Evolutionary conservation across 2,329 filamentous ascomycete species (phyloP), one percentile per base, ranked within the genome.

Genomic region (Sclerotinia trifoliorum): DNA sequence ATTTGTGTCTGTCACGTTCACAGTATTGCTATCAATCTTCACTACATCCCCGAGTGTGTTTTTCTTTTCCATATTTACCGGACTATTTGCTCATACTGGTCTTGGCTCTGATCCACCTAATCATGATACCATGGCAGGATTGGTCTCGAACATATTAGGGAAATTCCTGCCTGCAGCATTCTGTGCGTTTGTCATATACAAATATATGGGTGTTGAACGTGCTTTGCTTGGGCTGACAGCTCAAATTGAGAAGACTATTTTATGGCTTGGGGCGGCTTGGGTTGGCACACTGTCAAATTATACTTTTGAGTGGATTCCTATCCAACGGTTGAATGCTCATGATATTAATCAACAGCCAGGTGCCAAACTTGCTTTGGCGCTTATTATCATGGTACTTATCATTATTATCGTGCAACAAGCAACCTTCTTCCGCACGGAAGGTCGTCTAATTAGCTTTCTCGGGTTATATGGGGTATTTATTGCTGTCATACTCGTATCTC

Each of bases 271-370:
- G 1, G 90, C 39, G 39, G 88, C 10, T 93, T 99, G 96, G 90
- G 87, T 97, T 51, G 95, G 94, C 21, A 90, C 92, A 1, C 80
- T 99, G 73, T 94, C 94, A 76, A 98, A 98, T 80, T 96, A 97
- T 79, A 98, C 95, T 0, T 92, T 99, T 75, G 91, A 93, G 74
- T 90, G 92, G 80, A 97, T 99, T 70, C 95, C 95, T 0, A 95
- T 99, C 72, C 88, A 93, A 78, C 90, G 95, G 2, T 84, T 99
- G n/a, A 98, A 92, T 11, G 88, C 90, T 0, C 93, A 96, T 77
- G 95, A 99, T 76, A 87, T 99, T 55, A 81, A 90, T 60, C 90
- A 93, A 73, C 93, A 99, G 76, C 94, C 95, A 0, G 95, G 95
- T 10, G 95, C 94, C 0, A 89, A 92, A 67, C 85, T 91, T 1